Base-by-base conservation (phyloP, 2,329 filamentous ascomycete species). In the Colletotrichum sp. region DNA sequence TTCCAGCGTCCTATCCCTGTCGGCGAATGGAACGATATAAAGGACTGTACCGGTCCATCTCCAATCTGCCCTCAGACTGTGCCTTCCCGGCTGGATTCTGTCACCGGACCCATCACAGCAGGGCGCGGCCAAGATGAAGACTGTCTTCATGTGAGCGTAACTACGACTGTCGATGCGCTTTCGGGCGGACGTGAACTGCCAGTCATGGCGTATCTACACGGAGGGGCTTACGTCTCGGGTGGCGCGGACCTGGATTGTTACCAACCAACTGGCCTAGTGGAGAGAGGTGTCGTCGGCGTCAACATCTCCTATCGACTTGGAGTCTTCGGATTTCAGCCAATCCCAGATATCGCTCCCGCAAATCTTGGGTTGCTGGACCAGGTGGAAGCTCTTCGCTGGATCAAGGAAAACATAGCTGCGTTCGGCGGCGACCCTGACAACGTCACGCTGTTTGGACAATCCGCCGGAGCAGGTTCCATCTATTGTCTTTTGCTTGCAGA, bases 401-500 rank as follows among this genome's bases (percentile, higher is more conserved):
- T 67, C 21, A 34, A 38, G 43, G 3, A 32, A 15, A 67, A 72
- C 6, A 72, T 72, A 13, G 24, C 52, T 16, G 60, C 70, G 9
- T 72, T 72, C 13, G 70, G 63, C 32, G 70, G 70, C 15, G 70
- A 72, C n/a, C 48, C 61, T 6, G 5, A 58, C 12, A 72, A 67
- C 2, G 70, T 72, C 8, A 72, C 70, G 3, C 6, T 72, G 9
- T 58, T 60, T 6, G 70, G 70, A 10, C 60, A 72, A 10, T 72
- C 70, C 2, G 70, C 70, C 2, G 70, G 70, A 15, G 67, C 67
- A 36, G 67, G 34, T 9, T 70, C 67, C 0, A 77, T 79, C 6
- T 87, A 90, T 67, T 88, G 93, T 77, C 92, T 94, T 63, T 91
- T 92, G 85, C 81, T 88, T 3, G 81, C 93, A 58, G 92, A 93